Evolutionary conservation across 176 grass and related monocot species (phyloP), one percentile per base, ranked within the genome.

Genomic region (Thalia dealbata): DNA sequence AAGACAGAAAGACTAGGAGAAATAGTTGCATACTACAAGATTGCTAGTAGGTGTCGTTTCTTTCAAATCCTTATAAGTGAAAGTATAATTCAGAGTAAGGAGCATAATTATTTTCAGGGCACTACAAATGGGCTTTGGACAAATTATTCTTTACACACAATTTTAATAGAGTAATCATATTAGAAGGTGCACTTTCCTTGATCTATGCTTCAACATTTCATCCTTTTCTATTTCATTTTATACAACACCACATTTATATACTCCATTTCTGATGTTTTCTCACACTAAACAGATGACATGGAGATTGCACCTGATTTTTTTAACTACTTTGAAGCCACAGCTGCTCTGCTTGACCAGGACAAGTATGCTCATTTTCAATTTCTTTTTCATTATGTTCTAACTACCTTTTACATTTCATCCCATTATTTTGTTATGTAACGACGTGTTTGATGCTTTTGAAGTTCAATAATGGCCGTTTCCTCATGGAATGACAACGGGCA

Each of bases 401-500:
- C n/a, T 25, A 35, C 14, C 19, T 27, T 44, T 65, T 44, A 59
- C 43, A 8, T 32, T 82, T 38, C 74, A 22, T 26, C 61, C 15
- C 2, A 70, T 41, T 51, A 45, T 21, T 55, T 21, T 80, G 81
- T 68, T 12, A 32, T 72, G 29, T 54, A 48, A 78, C 64, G 55
- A 25, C 67, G 71, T n/a, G 64, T 23, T 30, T 71, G 50, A 46
- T 48, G 45, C 45, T 48, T 83, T 55, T 70, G 52, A 91, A 99
- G 95, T 84, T 79, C 90, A 8, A 85, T 99, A 78, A 99, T 99
- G 95, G 95, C 90, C 23, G 90, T 99, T 84, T 93, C 95, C 64
- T 99, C 95, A 63, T 99, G 95, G 95, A 99, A 99, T 35, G 90
- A 99, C 71, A 99, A 93, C 79, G 95, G 95, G 41, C 95, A 99